A percentile compares a stretch with the other conserved stretches of the same genome.
Conservation (phyloP, 1,139 yeast genomes). For the Scheffersomyces lignicola region DNA sequence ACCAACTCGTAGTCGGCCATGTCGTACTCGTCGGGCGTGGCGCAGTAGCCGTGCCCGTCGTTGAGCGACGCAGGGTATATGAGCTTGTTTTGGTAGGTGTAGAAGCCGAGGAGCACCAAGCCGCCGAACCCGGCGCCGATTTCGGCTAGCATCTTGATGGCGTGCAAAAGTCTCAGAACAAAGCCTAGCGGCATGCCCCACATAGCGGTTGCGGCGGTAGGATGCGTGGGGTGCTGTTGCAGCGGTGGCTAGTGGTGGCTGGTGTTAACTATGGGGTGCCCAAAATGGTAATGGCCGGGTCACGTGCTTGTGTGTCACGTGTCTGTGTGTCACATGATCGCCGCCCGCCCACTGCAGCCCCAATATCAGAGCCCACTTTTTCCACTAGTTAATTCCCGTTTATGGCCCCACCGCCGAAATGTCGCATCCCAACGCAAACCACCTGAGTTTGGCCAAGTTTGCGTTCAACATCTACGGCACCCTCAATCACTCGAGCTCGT, state of each 20-base stretch:
- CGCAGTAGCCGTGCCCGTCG: slow-evolving; percentile 72
- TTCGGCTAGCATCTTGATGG: slow-evolving; percentile 21
- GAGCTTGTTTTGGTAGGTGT: slow-evolving; percentile 64
- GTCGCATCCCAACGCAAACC: slow-evolving; percentile 11
- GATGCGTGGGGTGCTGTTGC: no score
- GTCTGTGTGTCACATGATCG: no score
- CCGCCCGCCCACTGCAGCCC: no score
- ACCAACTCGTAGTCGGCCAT: slow-evolving; percentile 66
- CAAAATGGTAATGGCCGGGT: no score
- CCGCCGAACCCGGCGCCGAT: slow-evolving; percentile 38
- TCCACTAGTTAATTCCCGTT: no score
- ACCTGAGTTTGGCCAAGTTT: slow-evolving; percentile 31
- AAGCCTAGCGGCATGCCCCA: neutral
- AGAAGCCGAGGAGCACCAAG: slow-evolving; percentile 54
- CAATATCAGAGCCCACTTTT: no score
- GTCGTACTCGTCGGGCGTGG: slow-evolving; percentile 72
- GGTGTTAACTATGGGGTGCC: no score
- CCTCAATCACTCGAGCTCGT: slow-evolving; percentile 17
- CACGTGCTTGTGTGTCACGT: no score
- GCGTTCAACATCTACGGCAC: slow-evolving; percentile 37
- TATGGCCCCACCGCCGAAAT: no score
- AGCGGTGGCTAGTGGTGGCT: no score
- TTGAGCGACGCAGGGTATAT: slow-evolving; percentile 85
- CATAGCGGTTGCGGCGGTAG: neutral
- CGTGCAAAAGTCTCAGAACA: slow-evolving; percentile 10